Evolutionary conservation across 768 basidiomycete species (phyloP), one percentile per base, ranked within the genome.

Genomic region (Ephemerocybe angulata): DNA sequence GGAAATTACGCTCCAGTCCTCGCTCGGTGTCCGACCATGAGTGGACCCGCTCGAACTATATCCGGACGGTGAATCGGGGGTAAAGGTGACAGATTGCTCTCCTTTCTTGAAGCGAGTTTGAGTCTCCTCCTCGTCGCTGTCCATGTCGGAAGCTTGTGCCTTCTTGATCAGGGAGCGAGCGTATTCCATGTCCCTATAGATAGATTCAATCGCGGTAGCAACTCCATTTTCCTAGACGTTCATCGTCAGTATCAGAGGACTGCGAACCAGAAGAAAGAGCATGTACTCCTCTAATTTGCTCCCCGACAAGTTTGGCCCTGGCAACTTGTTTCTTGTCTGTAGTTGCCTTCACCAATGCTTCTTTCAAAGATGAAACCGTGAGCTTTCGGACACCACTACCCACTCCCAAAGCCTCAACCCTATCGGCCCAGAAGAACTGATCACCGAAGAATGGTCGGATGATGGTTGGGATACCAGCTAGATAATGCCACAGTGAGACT

Each of bases 401-500:
- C 47, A 98, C 84, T 33, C 95, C 95, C 38, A 99, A 79, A 2
- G 94, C 93, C 69, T 97, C 93, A n/a, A 98, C 93, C 27, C 96
- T 87, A 69, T 99, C 93, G 3, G 93, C 92, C 93, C 93, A 98
- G 73, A 98, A 96, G 68, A 88, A 92, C 63, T 98, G 95, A 68
- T 98, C 95, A 2, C 97, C 96, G 63, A 98, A 99, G 81, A 98
- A 99, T 0, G 97, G 96, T 59, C 86, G 87, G 67, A 98, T 93
- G 63, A 99, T 89, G 1, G 95, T 98, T 1, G 97, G 96, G 50
- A 93, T 89, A 7, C 93, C 93, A 56, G 92, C 92, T 90, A 62
- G 7, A n/a, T n/a, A n/a, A n/a, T n/a, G n/a, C n/a, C n/a, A n/a
- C n/a, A n/a, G n/a, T n/a, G n/a, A n/a, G n/a, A n/a, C n/a, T n/a